Evolutionary conservation across 805 yeast species (phyloP), one percentile per base, ranked within the genome.

Genomic region (Aciculoconidium aculeatum): DNA sequence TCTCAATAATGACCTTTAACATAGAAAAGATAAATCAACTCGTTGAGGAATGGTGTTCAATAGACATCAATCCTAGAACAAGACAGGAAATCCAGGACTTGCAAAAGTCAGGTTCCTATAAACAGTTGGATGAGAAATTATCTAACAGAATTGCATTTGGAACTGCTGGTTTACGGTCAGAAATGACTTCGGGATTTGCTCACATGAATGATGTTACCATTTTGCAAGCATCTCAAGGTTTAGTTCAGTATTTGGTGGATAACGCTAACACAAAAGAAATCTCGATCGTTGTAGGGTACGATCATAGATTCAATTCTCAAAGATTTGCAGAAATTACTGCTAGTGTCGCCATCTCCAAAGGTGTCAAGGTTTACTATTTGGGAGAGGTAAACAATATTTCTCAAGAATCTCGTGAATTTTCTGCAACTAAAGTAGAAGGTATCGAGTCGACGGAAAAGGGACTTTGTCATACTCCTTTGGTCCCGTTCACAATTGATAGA

Each of bases 151-250:
- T 88, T 15, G 61, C 76, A 8, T 90, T 90, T 55, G 97, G 97
- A 0, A 90, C 97, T 0, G 96, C 97, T 3, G 97, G 96, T 0
- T 70, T 92, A 27, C 65, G 98, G 15, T 74, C 94, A 2, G 61
- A 67, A 13, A 87, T 92, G 96, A 88, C 78, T 37, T 86, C 96
- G 0, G 97, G 98, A 0, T 87, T 83, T 49, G 71, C 75, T 30
- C 72, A 87, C 42, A 82, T 92, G 90, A 90, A 92, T 53, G 80
- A 80, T 38, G 79, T 90, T 11, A 86, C 96, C 0, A 81, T 90
- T 1, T 48, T 85, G 25, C 97, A 90, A 58, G 88, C 97, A 0
- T 77, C 96, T 0, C 95, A 86, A 44, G 95, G 94, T 1, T 55
- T 83, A 11, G 77, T 85, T 0, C 51, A 53, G 27, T 79, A 80